Evolutionary conservation across 1,284 basidiomycete genomes (phyloP).

Genomic region (Trichosporon coremiiforme): DNA sequence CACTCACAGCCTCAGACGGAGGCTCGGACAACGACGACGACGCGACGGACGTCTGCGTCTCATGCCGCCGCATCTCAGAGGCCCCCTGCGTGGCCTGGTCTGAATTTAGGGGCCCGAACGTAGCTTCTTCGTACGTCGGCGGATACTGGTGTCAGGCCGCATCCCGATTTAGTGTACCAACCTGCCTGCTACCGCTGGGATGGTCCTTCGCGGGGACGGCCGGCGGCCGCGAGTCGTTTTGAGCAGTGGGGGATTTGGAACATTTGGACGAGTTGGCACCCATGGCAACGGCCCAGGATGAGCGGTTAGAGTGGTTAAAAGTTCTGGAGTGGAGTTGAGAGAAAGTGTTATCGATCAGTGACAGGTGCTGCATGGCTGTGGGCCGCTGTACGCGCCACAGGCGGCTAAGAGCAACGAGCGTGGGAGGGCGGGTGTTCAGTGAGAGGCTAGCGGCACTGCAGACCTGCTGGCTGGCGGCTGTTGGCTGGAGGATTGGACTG

Average conservation of each 20-base stretch:
- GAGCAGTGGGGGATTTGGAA: background rate
- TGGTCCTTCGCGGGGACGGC: background rate
- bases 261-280: constrained; percentile 10
- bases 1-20: background rate
- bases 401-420: background rate
- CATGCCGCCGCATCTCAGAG: background rate
- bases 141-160: background rate
- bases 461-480: background rate
- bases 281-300: background rate
- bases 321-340: background rate
- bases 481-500: background rate
- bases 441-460: background rate
- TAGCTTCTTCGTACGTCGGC: constrained; percentile 4
- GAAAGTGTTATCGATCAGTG: constrained; percentile 6
- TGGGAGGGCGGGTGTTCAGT: background rate
- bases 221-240: background rate
- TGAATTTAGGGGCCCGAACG: background rate
- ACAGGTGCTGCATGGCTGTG: constrained; percentile 8
- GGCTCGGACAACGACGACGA: background rate
- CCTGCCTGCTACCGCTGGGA: background rate
- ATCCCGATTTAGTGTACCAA: background rate
- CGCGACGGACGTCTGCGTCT: background rate
- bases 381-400: background rate
- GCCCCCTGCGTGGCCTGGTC: background rate
- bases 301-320: background rate